Evolutionary conservation across 2,329 filamentous ascomycete genomes (phyloP), one percentile per base, ranked within the genome.

Genomic region (Beauveria bassiana): DNA sequence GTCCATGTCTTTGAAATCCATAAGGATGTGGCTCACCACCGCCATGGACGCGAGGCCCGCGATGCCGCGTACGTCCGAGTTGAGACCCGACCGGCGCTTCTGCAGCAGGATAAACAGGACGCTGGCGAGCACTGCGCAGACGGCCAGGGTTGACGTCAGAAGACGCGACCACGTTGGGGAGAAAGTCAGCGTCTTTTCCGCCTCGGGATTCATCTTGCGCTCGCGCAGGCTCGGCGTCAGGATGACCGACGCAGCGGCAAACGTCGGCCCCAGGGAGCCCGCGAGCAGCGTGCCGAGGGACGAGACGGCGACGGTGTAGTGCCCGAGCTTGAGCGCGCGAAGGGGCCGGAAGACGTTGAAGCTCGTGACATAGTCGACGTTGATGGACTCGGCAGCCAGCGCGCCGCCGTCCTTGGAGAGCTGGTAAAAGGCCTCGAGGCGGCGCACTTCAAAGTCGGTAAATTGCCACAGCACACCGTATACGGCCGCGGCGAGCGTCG

Each of bases 21-120:
- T 86, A 65, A 91, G 75, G 69, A 91, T 89, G 66, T 91, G 88
- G 65, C 82, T 86, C 64, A 84, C 83, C 3, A 89, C 88, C 10
- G 88, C 88, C 87, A 91, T 90, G 61, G 87, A 85, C 6, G 88
- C 88, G 43, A 91, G 79, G 1, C 88, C 88, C 1, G 88, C 87
- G 57, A 91, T 89, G 6, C 88, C 88, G 66, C 85, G 86, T 7
- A 89, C 87, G 68, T 91, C 86, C 6, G 83, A 83, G 3, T 85
- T 72, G 18, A 91, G 76, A 0, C 88, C 88, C 3, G 86, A 88
- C 45, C 82, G 84, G 24, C 88, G 78, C 18, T 78, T 78, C 61
- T 83, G 81, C 49, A 90, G 80, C 63, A 86, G 79, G 65, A 80
- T 84, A 49, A 89, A 78, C 4, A 91, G 75, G 3, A 81, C 70